Evolutionary conservation across 148 eudicot species (phyloP).

Genomic region (Rhododendron williamsianum): DNA sequence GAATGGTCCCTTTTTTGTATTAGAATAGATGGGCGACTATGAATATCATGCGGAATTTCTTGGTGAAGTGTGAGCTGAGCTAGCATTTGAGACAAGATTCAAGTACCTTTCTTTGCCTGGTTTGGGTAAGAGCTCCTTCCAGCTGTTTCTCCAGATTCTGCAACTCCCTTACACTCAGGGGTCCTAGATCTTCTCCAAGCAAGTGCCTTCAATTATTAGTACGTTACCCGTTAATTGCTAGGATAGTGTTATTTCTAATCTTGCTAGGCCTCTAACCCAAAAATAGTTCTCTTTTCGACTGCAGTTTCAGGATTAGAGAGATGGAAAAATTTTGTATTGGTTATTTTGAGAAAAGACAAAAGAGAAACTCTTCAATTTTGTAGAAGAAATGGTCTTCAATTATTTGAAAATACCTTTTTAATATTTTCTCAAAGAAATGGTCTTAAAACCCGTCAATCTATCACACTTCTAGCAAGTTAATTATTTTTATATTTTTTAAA

Average conservation of each 20-base stretch:
- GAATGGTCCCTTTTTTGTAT: too few relatives aligned
- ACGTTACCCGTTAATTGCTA: neutral
- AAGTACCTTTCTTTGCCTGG: slow-evolving; percentile 82
- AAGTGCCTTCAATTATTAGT: slow-evolving; percentile 47
- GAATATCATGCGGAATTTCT: neutral
- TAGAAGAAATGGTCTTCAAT: neutral
- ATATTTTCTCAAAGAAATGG: neutral
- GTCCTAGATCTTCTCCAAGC: slow-evolving; percentile 90
- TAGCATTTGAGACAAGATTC: neutral
- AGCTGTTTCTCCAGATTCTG: slow-evolving; percentile 89
- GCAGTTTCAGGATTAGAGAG: neutral
- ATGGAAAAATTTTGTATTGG: neutral
- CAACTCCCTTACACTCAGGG: slow-evolving; percentile 66
- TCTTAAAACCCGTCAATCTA: neutral
- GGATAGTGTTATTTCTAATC: neutral
- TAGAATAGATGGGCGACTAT: neutral
- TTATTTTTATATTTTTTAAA: too few relatives aligned
- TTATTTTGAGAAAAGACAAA: neutral
- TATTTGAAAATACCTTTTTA: neutral
- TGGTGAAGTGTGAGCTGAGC: neutral
- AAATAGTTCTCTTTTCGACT: neutral
- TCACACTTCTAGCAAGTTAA: neutral
- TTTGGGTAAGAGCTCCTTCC: slow-evolving; percentile 72
- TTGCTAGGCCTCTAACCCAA: neutral
- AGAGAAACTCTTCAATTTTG: neutral